These are phyloP conservation scores for Nitzschia putrida DNA, from an alignment of 108 stramenopile genomes.

Conservation along the genomic window DNA sequence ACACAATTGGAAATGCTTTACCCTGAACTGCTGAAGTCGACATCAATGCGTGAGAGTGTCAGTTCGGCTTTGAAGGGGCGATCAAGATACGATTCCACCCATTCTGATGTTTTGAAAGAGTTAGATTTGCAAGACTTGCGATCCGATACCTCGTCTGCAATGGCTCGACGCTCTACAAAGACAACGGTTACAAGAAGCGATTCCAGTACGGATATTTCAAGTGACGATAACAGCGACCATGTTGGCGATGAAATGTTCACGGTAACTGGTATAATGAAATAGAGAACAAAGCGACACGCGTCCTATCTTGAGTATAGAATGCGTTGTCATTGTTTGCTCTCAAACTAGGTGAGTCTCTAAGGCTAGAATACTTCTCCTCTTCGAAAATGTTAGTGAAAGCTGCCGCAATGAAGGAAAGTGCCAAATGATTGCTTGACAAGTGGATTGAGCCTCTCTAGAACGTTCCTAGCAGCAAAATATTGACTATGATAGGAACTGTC, in stretches of 20 bases:
- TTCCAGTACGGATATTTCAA: slow-evolving; percentile 1
- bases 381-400: too few species aligned
- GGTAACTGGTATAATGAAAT: too few species aligned
- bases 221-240: neutral
- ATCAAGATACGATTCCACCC: slow-evolving; percentile 25
- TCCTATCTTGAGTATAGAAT: too few species aligned
- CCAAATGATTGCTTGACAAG: too few species aligned
- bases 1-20: slow-evolving; percentile 11
- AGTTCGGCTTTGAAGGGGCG: slow-evolving; percentile 29
- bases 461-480: too few species aligned
- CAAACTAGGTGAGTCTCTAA: too few species aligned
- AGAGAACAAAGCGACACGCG: too few species aligned
- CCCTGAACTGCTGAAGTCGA: slow-evolving; percentile 9
- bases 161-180: neutral
- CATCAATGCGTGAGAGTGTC: slow-evolving; percentile 16
- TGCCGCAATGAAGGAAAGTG: too few species aligned
- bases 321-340: too few species aligned
- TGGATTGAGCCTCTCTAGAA: too few species aligned
- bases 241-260: neutral
- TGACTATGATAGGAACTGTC: too few species aligned
- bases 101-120: slow-evolving; percentile 15
- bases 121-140: slow-evolving; percentile 13
- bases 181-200: neutral
- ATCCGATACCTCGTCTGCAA: neutral
- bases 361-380: too few species aligned